These are phyloP conservation scores for Actinomortierella ambigua DNA, from an alignment of 371 early-diverging fungal genomes.

Conservation along the genomic window DNA sequence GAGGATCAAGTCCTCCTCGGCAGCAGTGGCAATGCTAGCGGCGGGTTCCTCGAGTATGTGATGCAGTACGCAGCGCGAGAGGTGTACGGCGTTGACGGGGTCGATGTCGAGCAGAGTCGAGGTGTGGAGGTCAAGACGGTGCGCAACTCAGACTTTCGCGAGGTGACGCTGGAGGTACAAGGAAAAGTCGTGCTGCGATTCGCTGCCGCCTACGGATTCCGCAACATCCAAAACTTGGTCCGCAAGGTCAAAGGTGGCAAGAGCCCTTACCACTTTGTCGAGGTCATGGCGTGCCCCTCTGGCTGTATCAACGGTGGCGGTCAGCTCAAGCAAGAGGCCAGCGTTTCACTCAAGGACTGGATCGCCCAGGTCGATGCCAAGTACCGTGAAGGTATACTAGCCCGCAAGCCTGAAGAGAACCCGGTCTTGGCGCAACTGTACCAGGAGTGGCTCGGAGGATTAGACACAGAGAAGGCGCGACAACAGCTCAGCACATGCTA, in stretches of 20 bases:
- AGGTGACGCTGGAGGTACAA: constrained; percentile 58
- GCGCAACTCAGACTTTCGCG: constrained; percentile 85
- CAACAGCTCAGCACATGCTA: constrained; percentile 75
- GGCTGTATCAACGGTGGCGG: constrained; percentile 95
- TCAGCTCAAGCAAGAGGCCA: constrained; percentile 61
- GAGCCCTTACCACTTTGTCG: constrained; percentile 85
- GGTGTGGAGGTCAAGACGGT: constrained; percentile 65
- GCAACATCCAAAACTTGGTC: constrained; percentile 95
- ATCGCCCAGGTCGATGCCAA: constrained; percentile 56
- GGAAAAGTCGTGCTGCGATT: constrained; percentile 67
- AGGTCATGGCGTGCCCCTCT: constrained; percentile 96
- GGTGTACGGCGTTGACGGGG: constrained; percentile 69
- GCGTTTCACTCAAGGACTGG: constrained; percentile 51
- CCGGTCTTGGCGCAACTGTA: constrained; percentile 30
- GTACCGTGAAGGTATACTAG: constrained; percentile 42
- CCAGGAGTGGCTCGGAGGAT: constrained; percentile 51
- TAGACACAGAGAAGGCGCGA: constrained; percentile 53
- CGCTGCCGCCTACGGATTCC: constrained; percentile 93
- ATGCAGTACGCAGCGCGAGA: constrained; percentile 80
- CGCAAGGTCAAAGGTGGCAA: constrained; percentile 80
- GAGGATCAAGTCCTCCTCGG: constrained; percentile 54
- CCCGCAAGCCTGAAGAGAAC: constrained; percentile 35
- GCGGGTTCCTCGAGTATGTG: constrained; percentile 89
- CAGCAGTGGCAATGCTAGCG: constrained; percentile 83
- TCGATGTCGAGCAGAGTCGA: constrained; percentile 47